These are phyloP conservation scores for Emergomyces pasteurianus DNA, from an alignment of 2,329 filamentous ascomycete species.

Conservation along the genomic window DNA sequence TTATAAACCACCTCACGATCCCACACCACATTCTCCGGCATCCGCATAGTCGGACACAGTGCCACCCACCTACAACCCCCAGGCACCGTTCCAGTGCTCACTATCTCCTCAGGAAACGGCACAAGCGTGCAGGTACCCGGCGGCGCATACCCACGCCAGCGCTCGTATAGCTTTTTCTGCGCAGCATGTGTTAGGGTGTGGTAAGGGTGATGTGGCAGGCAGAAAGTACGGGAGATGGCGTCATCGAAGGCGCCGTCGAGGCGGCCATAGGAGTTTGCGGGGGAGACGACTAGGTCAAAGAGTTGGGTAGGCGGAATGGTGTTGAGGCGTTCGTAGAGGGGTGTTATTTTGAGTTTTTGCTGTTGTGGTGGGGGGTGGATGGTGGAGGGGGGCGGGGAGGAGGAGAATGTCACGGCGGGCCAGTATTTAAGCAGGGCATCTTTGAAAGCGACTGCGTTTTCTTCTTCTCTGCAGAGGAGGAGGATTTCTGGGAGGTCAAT, in stretches of 20 bases:
- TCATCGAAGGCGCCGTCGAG: constrained; percentile 46
- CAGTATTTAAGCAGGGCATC: constrained; percentile 21
- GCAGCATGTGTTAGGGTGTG: constrained; percentile 36
- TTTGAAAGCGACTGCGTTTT: constrained; percentile 31
- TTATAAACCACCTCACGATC: constrained; percentile 44
- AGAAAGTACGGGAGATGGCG: constrained; percentile 40
- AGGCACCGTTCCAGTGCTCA: constrained; percentile 19
- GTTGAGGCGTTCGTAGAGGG: constrained; percentile 27
- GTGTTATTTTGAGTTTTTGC: constrained; percentile 27
- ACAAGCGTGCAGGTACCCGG: constrained; percentile 41
- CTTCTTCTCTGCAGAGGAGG: constrained; percentile 32
- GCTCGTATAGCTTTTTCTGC: constrained; percentile 35
- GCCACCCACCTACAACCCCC: constrained; percentile 36
- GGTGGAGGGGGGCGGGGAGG: not conserved
- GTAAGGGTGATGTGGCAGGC: constrained; percentile 33
- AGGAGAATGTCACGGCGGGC: constrained; percentile 15
- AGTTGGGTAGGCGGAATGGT: constrained; percentile 23
- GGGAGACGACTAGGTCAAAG: constrained; percentile 42
- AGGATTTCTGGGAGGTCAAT: constrained; percentile 28
- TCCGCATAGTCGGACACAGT: constrained; percentile 44
- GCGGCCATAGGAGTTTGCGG: constrained; percentile 43
- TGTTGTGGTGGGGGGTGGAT: not conserved
- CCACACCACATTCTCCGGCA: constrained; percentile 35
- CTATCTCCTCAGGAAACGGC: constrained; percentile 30
- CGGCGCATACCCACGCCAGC: constrained; percentile 40